A percentile compares a stretch with the other conserved stretches of the same genome.
These are phyloP conservation scores for Leccinum subtestaceum DNA, from an alignment of 768 basidiomycete species.

Conservation along the genomic window DNA sequence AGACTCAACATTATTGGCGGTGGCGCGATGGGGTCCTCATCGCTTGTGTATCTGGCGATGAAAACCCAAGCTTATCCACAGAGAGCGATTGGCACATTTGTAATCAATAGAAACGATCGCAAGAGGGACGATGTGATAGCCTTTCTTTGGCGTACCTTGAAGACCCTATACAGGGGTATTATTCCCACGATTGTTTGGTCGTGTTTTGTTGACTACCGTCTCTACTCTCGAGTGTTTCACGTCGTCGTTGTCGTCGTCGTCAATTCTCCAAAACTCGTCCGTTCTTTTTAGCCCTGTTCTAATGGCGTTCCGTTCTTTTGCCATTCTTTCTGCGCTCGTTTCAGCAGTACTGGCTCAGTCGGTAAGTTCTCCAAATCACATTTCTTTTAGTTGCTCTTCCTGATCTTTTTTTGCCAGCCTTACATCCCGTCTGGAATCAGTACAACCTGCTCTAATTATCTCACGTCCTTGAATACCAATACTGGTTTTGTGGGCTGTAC, in stretches of 20 bases:
- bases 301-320: conserved; percentile 50
- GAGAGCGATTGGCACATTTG: conserved; percentile 1
- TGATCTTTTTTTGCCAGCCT: conserved; percentile 32
- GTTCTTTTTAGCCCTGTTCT: conserved; percentile 30
- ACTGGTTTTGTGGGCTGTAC: conserved; percentile 58
- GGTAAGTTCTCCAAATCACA: conserved; percentile 27
- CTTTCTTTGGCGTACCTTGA: conserved; percentile 1
- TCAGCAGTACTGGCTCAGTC: conserved; percentile 51
- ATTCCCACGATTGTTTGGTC: conserved; percentile 6
- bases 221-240: background rate
- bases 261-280: conserved; percentile 14
- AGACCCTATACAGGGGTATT: background rate
- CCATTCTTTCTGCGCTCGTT: conserved; percentile 50
- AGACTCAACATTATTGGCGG: background rate
- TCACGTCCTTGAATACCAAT: conserved; percentile 63
- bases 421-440: conserved; percentile 72
- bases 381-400: background rate
- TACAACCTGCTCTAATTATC: conserved; percentile 52
- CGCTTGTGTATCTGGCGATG: background rate
- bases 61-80: background rate
- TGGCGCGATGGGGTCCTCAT: background rate
- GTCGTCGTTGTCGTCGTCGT: background rate
- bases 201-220: conserved; percentile 7
- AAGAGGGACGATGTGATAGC: conserved; percentile 11
- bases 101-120: background rate